Evolutionary conservation across 2,329 filamentous ascomycete genomes (phyloP), one percentile per base, ranked within the genome.

Genomic region (Pseudopyricularia cyperi): DNA sequence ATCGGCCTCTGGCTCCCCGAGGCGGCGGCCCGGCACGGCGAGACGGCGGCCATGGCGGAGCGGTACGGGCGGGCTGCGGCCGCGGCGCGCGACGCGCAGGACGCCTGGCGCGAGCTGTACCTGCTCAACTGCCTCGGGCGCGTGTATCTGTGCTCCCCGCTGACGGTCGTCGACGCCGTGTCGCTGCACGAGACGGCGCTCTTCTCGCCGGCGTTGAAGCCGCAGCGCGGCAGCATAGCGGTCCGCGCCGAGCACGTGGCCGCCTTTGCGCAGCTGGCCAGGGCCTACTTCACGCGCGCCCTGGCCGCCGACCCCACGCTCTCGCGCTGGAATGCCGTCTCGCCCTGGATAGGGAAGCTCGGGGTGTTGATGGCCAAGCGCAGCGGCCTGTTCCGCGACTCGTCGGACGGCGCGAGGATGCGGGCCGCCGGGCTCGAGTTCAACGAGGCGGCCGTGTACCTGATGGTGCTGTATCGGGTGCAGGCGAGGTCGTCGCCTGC

Each of bases 1-100:
- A 33, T 51, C 24, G 33, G 50, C 37, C 24, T 46, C 6, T 51
- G 50, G 50, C 30, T 51, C 7, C 50, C 50, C 17, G 37, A 51
- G 26, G 50, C 50, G 4, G 50, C 50, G n/a, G 50, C 50, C 19
- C 39, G 50, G n/a, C 44, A 26, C 9, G 50, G 30, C 22, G 37
- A 51, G 12, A 51, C 37, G 11, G 50, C 42, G 15, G 12, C 33
- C 9, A 30, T 51, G 37, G 50, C 50, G 14, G 37, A 44, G 15
- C 35, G 37, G n/a, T 51, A 51, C 28, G 39, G 5, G 12, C 30
- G 30, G 14, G 50, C 50, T 7, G 30, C 22, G n/a, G 28, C 35
- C 3, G 37, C 37, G n/a, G 50, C 50, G 1, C 17, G 12, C 4
- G 26, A 51, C 6, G 35, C 37, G 3, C 37, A 51, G 37, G 50